Conservation (phyloP, 2,329 filamentous ascomycete species). For the Polytolypa hystricis region DNA sequence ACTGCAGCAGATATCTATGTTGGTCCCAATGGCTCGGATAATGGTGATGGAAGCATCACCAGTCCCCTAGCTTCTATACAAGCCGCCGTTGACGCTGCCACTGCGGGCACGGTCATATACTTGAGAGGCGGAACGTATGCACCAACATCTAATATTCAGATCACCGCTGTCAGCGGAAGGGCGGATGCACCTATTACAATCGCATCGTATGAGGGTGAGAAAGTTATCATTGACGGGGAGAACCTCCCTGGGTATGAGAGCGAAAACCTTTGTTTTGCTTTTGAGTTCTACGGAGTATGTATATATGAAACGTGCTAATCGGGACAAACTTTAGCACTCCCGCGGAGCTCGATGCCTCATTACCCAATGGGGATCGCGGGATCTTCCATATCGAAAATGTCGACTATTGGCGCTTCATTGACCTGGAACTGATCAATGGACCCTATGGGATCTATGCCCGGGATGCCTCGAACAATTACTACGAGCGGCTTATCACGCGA, state of each 20-base stretch:
- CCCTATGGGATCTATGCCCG: conserved; percentile 29
- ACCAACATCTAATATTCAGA: conserved; percentile 38
- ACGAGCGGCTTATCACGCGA: conserved; percentile 26
- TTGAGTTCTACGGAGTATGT: too few species aligned
- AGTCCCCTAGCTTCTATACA: conserved; percentile 39
- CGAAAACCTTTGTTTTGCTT: neutral
- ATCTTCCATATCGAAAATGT: conserved; percentile 38
- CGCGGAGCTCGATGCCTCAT: conserved; percentile 27
- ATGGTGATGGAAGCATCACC: conserved; percentile 27
- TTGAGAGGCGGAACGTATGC: conserved; percentile 37
- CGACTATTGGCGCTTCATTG: conserved; percentile 38
- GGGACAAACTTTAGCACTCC: conserved; percentile 34
- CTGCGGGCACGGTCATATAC: conserved; percentile 37
- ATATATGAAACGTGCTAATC: too few species aligned
- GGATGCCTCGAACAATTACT: conserved; percentile 26
- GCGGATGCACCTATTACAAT: conserved; percentile 32
- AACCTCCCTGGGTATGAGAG: conserved; percentile 12
- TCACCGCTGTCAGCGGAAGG: conserved; percentile 33
- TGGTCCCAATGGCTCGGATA: conserved; percentile 33
- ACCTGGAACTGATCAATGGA: conserved; percentile 29
- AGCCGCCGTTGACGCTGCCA: conserved; percentile 35
- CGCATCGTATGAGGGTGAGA: conserved; percentile 33
- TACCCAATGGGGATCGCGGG: conserved; percentile 34
- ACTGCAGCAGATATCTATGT: conserved; percentile 34
- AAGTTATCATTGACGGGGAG: conserved; percentile 39